phyloP scores from a whole-genome alignment of 495 filamentous ascomycete genomes.

The Penicillium subrubescens region DNA sequence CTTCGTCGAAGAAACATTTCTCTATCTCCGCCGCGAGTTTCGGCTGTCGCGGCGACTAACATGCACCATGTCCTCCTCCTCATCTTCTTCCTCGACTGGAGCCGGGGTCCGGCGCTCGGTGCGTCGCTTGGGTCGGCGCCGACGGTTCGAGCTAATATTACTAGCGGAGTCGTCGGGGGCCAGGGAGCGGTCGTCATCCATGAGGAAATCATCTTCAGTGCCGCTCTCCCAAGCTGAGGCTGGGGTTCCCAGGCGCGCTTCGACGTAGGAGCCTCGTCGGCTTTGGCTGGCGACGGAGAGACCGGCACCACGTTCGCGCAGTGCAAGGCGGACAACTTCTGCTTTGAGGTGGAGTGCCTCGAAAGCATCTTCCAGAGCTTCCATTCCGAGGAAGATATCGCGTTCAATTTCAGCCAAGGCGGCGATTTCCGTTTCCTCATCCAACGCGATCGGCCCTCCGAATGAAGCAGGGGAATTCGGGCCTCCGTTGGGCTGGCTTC shows the following conservation, averaged over 20 bases:
- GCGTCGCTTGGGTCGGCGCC: conserved; percentile 67
- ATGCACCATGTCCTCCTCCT: conserved; percentile 45
- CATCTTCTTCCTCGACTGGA: conserved; percentile 81
- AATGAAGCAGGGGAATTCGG: conserved; percentile 42
- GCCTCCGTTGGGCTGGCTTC: conserved; percentile 41
- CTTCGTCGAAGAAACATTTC: background rate
- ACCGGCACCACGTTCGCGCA: conserved; percentile 79
- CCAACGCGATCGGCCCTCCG: conserved; percentile 74
- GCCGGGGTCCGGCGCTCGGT: conserved; percentile 80
- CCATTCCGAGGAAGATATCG: conserved; percentile 92
- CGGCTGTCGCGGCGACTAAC: conserved; percentile 34
- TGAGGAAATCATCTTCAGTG: conserved; percentile 61
- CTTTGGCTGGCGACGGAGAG: conserved; percentile 76
- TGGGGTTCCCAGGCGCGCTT: conserved; percentile 61
- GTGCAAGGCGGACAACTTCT: conserved; percentile 73
- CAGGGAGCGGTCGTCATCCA: conserved; percentile 65
- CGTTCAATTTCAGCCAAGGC: conserved; percentile 88
- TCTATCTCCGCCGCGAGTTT: conserved; percentile 32
- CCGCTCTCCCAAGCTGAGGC: conserved; percentile 52
- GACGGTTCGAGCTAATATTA: conserved; percentile 78
- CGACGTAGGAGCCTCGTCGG: conserved; percentile 57
- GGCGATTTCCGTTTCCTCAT: conserved; percentile 93
- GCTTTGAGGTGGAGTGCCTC: conserved; percentile 87
- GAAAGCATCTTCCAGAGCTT: conserved; percentile 91
- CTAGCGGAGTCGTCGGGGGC: conserved; percentile 75